Evolutionary conservation across 352 stramenopile genomes (phyloP), one percentile per base, ranked within the genome.

Genomic region (Phytophthora citricola): DNA sequence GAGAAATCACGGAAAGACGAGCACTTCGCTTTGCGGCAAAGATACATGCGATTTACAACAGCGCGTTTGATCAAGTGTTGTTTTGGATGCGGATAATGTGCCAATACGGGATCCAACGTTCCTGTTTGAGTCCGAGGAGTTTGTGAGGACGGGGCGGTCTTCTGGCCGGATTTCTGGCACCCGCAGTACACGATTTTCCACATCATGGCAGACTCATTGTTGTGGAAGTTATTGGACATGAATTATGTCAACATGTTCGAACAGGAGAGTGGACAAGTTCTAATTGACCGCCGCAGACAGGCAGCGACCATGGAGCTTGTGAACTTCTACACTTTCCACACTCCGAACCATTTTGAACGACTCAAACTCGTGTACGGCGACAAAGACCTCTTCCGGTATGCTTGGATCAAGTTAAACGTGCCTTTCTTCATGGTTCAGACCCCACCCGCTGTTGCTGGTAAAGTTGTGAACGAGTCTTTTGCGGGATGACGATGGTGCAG

Each of bases 141-240:
- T 83, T 57, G 51, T 57, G 14, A 51, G 52, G 31, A 80, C 65
- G 0, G 80, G 6, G 78, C 83, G 11, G 27, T 92, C 3, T 91
- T 92, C 51, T 92, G 81, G 81, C 82, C 82, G 11, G 82, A 91
- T 51, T 89, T 89, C 53, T 91, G 78, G 78, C 79, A 89, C 32
- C 76, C 78, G 9, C 59, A 50, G 29, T 72, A 83, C 60, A 81
- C 80, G 1, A 86, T 87, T 60, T 89, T 89, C 57, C 85, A 89
- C 58, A 74, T 89, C 40, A 76, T 87, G 58, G 66, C 65, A 14
- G 51, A 76, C 32, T 84, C 74, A 49, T 55, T 87, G 32, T 40
- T 90, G 26, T 90, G 81, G 81, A 63, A 79, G 41, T 41, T 87
- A 22, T 58, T 90, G 10, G 77, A 69, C 22, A 53, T 85, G 53